A percentile compares a stretch with the other conserved stretches of the same genome.
phyloP scores from a whole-genome alignment of 148 eudicot species.

The Rhododendron kiyosumense region DNA sequence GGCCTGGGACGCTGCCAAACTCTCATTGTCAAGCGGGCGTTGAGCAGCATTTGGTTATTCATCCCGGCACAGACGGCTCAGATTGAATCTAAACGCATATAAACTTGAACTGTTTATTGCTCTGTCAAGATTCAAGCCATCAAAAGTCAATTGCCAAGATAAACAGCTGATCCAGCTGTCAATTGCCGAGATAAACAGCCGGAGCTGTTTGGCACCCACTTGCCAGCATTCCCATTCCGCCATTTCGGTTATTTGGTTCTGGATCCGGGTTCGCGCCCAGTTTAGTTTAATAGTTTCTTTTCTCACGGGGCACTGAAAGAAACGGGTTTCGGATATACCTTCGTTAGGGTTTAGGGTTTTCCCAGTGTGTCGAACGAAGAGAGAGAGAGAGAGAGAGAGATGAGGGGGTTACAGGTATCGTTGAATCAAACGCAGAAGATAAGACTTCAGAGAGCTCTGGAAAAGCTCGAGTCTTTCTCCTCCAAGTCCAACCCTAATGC shows the following conservation, averaged over 20 bases:
- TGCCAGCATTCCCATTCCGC: too few species aligned
- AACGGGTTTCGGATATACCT: not conserved
- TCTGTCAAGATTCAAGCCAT: too few species aligned
- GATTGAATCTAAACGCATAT: too few species aligned
- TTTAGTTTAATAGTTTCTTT: too few species aligned
- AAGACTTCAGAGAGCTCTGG: slow-evolving; percentile 60
- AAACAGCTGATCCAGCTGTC: too few species aligned
- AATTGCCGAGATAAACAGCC: too few species aligned
- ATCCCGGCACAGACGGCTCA: too few species aligned
- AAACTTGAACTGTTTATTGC: too few species aligned
- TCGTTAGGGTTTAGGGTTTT: not conserved
- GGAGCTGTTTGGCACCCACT: too few species aligned
- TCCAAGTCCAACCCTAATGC: slow-evolving; percentile 47
- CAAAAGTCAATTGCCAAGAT: too few species aligned
- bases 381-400: slow-evolving; percentile 15
- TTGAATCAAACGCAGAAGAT: slow-evolving; percentile 76
- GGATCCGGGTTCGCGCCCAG: not conserved
- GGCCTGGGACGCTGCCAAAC: too few species aligned
- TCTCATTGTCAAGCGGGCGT: accelerated
- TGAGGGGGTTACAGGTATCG: slow-evolving; percentile 59
- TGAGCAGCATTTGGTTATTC: accelerated
- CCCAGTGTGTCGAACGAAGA: not conserved
- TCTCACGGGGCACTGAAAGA: not conserved
- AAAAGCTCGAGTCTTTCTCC: slow-evolving; percentile 49
- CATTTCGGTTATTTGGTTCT: not conserved